A percentile compares a stretch with the other conserved stretches of the same genome.
phyloP scores from a whole-genome alignment of 1,284 basidiomycete species.

The Xanthoconium separans region DNA sequence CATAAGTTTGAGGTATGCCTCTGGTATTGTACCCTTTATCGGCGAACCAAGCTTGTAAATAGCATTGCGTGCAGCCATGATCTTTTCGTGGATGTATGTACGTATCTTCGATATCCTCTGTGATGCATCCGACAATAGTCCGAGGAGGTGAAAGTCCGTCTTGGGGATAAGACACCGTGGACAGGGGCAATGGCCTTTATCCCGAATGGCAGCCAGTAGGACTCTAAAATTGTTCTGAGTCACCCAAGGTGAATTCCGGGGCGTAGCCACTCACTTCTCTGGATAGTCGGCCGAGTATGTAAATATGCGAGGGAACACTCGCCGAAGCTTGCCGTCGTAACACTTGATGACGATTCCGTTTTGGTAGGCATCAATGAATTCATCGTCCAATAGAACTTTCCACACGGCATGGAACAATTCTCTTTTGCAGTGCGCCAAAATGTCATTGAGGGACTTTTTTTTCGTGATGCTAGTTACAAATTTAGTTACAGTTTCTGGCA shows the following conservation, averaged over 20 bases:
- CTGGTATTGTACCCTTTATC: background rate
- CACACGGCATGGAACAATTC: slow-evolving; percentile 37
- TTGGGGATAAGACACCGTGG: background rate
- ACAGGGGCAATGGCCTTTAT: background rate
- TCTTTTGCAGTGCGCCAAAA: slow-evolving; percentile 29
- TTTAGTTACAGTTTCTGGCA: slow-evolving; percentile 6
- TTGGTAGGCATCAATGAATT: slow-evolving; percentile 33
- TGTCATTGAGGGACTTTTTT: background rate
- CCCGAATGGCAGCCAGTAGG: background rate
- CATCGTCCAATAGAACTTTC: slow-evolving; percentile 29
- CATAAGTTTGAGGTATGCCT: background rate
- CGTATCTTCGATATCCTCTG: background rate
- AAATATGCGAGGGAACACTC: background rate
- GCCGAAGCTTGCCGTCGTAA: slow-evolving; percentile 25
- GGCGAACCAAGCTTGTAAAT: background rate
- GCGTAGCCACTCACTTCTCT: background rate
- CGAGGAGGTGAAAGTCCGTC: background rate
- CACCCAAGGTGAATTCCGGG: too few species aligned
- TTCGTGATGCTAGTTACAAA: background rate
- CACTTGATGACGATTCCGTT: slow-evolving; percentile 32
- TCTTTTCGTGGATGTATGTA: background rate
- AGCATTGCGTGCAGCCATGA: background rate
- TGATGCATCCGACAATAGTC: background rate
- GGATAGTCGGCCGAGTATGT: background rate
- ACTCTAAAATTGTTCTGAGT: background rate